phyloP scores from a whole-genome alignment of 2,329 filamentous ascomycete genomes.

The Pseudogymnoascus sp. region DNA sequence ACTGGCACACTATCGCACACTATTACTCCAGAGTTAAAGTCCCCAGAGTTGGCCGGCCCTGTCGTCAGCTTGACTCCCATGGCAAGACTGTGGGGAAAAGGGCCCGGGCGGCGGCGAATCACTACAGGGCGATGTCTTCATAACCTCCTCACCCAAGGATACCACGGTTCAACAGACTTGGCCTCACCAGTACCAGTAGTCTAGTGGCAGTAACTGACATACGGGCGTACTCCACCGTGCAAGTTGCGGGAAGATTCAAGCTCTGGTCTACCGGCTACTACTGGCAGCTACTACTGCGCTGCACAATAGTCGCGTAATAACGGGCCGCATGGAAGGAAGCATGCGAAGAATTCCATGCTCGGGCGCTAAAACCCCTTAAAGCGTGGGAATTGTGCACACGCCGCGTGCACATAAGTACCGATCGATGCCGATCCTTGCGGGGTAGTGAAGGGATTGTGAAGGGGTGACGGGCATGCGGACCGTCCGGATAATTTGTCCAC shows the following conservation, averaged over 20 bases:
- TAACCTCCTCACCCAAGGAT: neutral
- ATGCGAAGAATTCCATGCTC: neutral
- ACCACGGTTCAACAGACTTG: neutral
- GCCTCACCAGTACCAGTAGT: neutral
- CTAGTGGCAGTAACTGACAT: neutral
- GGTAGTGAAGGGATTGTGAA: neutral
- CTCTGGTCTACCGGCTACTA: neutral
- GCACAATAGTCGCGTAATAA: constrained; percentile 2
- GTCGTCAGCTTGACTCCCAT: neutral
- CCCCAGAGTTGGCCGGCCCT: neutral
- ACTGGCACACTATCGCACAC: neutral
- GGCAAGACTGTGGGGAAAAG: neutral
- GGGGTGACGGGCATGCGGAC: neutral
- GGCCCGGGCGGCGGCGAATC: neutral
- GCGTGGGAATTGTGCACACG: neutral
- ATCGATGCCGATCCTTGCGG: constrained; percentile 4
- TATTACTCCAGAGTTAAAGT: neutral
- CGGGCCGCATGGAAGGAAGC: constrained; percentile 3
- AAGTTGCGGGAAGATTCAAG: neutral
- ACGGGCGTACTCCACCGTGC: neutral
- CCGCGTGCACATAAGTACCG: neutral
- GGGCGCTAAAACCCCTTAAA: neutral
- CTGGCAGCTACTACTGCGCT: neutral
- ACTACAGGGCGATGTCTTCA: neutral
- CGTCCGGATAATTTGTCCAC: neutral